Conservation (phyloP, 306 rosid species). For the Arachis hypogaea region DNA sequence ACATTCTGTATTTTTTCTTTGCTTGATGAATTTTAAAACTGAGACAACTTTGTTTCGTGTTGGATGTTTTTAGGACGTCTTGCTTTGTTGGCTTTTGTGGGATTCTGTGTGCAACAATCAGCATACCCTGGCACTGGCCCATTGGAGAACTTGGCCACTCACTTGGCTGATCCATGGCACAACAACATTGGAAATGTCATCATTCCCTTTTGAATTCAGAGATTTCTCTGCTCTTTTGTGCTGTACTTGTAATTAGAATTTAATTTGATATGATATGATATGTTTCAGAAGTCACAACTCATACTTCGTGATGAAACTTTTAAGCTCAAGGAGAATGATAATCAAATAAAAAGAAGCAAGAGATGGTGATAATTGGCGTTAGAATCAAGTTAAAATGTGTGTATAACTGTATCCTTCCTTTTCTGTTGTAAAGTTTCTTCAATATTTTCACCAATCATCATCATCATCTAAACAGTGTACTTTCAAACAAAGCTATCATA, state of each 20-base stretch:
- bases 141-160: constrained; percentile 95
- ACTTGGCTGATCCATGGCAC: constrained; percentile 99
- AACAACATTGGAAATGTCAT: constrained; percentile 89
- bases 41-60: not conserved
- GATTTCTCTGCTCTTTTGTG: constrained; percentile 12
- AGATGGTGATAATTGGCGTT: not conserved
- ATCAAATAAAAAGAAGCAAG: not conserved
- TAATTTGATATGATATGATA: constrained; percentile 9
- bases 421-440: not conserved
- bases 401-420: too few species aligned
- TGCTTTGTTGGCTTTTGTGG: constrained; percentile 91
- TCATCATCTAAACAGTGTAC: not conserved
- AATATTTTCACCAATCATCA: too few species aligned
- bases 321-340: not conserved
- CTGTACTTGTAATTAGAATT: constrained; percentile 47
- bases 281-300: too few species aligned
- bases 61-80: constrained; percentile 64
- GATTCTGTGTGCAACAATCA: constrained; percentile 85
- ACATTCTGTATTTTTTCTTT: not conserved
- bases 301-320: too few species aligned
- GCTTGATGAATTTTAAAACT: not conserved
- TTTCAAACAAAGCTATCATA: not conserved
- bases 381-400: too few species aligned
- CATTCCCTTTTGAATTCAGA: constrained; percentile 67
- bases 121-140: constrained; percentile 99